Conservation (phyloP, 768 basidiomycete genomes). For the Paxillus ammoniavirescens region DNA sequence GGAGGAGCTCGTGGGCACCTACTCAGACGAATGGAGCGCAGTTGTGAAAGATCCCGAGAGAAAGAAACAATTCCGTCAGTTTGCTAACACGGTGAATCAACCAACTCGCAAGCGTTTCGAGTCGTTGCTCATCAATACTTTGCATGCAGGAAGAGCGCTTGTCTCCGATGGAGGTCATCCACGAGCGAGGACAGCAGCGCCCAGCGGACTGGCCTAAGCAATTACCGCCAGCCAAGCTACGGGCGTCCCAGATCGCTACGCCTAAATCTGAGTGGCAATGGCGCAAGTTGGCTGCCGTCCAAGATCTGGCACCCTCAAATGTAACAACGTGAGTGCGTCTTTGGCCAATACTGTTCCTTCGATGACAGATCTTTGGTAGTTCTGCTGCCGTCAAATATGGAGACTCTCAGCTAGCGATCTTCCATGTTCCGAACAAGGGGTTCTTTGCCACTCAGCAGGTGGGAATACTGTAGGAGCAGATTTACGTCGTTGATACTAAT, state of each 20-base stretch:
- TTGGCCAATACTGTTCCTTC: not conserved
- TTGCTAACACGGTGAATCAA: slow-evolving; percentile 56
- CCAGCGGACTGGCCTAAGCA: slow-evolving; percentile 70
- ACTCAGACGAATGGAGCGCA: slow-evolving; percentile 66
- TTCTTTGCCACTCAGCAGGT: slow-evolving; percentile 72
- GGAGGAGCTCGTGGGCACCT: slow-evolving; percentile 62
- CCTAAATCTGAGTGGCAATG: slow-evolving; percentile 58
- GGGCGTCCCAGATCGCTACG: slow-evolving; percentile 35
- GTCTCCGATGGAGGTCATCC: slow-evolving; percentile 47
- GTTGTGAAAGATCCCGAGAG: slow-evolving; percentile 55
- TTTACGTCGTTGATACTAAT: not conserved
- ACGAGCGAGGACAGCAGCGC: slow-evolving; percentile 59
- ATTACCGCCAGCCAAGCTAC: slow-evolving; percentile 47
- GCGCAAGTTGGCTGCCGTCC: slow-evolving; percentile 45
- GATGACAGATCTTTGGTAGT: slow-evolving; percentile 18
- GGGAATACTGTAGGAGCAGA: slow-evolving; percentile 11
- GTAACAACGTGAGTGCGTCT: slow-evolving; percentile 44
- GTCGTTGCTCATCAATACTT: not conserved
- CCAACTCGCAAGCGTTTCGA: not conserved
- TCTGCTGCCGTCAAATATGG: slow-evolving; percentile 58
- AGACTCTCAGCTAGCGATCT: slow-evolving; percentile 67
- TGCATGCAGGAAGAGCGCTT: slow-evolving; percentile 35
- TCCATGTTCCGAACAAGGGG: slow-evolving; percentile 55
- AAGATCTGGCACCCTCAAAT: slow-evolving; percentile 48
- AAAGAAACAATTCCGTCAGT: slow-evolving; percentile 56